These are phyloP conservation scores for Backusella tarrabulga DNA, from an alignment of 192 early-diverging fungal species.

Conservation along the genomic window DNA sequence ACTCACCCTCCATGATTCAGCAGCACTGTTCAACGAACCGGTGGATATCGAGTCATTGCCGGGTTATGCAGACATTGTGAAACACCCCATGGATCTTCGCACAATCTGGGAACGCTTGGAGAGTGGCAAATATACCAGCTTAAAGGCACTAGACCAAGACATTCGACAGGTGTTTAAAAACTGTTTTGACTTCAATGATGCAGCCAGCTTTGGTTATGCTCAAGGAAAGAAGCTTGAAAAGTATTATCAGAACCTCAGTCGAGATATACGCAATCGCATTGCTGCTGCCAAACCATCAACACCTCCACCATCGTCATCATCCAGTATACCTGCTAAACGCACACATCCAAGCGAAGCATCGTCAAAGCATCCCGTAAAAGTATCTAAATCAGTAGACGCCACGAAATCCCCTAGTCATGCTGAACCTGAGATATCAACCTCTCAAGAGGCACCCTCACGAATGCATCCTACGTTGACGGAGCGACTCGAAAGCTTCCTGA, in stretches of 20 bases:
- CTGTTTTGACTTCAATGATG: conserved; percentile 63
- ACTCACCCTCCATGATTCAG: conserved; percentile 52
- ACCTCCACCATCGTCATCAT: neutral
- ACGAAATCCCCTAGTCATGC: neutral
- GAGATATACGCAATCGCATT: conserved; percentile 6
- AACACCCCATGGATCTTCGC: conserved; percentile 71
- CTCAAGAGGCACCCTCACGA: neutral
- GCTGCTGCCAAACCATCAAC: neutral
- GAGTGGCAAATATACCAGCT: conserved; percentile 45
- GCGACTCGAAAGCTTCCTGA: conserved; percentile 26
- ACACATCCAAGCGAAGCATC: neutral
- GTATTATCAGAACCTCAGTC: conserved; percentile 34
- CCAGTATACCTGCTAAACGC: neutral
- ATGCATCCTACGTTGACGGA: conserved; percentile 25
- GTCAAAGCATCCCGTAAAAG: neutral
- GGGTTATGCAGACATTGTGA: conserved; percentile 63
- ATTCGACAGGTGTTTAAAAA: conserved; percentile 61
- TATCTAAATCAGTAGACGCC: neutral
- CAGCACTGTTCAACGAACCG: conserved; percentile 64
- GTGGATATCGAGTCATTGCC: conserved; percentile 68
- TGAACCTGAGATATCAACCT: neutral
- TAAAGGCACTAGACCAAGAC: conserved; percentile 54
- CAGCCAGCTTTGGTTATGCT: conserved; percentile 47
- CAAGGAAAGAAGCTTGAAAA: conserved; percentile 51
- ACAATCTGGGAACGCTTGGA: conserved; percentile 62